These are phyloP conservation scores for Fusarium bactridioides DNA, from an alignment of 2,329 filamentous ascomycete species.

Conservation along the genomic window DNA sequence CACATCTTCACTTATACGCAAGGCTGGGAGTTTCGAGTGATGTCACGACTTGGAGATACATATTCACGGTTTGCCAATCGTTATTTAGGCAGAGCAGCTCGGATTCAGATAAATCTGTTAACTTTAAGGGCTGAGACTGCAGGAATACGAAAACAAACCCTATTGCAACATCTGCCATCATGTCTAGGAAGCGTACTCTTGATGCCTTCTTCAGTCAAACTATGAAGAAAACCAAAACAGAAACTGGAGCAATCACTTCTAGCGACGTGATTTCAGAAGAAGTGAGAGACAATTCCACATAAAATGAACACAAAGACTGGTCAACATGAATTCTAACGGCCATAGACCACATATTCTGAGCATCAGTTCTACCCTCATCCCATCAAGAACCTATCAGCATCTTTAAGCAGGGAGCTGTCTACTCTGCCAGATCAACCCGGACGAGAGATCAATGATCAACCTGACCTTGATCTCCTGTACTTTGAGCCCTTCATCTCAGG, in stretches of 20 bases:
- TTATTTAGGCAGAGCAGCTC: neutral
- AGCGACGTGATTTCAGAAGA: conserved; percentile 5
- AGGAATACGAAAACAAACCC: neutral
- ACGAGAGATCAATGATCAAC: conserved; percentile 68
- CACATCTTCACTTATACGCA: conserved; percentile 29
- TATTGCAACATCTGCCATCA: neutral
- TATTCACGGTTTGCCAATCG: neutral
- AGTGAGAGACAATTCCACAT: neutral
- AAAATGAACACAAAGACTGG: neutral
- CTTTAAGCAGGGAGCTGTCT: conserved; percentile 50
- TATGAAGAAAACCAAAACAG: conserved; percentile 37
- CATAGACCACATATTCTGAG: conserved; percentile 44
- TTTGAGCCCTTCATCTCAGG: conserved; percentile 76
- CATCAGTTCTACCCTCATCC: conserved; percentile 61
- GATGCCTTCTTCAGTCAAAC: conserved; percentile 68
- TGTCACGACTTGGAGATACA: conserved; percentile 31
- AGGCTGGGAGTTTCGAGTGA: conserved; percentile 28
- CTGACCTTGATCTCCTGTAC: conserved; percentile 76
- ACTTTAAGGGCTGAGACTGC: too few relatives aligned
- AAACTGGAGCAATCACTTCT: neutral
- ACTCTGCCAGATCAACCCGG: conserved; percentile 61
- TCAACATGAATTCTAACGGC: neutral
- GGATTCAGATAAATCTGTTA: neutral
- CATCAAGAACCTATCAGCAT: conserved; percentile 53
- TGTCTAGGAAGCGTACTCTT: conserved; percentile 61